Evolutionary conservation across 495 filamentous ascomycete genomes (phyloP), one percentile per base, ranked within the genome.

Genomic region (Daldinia caldariorum): DNA sequence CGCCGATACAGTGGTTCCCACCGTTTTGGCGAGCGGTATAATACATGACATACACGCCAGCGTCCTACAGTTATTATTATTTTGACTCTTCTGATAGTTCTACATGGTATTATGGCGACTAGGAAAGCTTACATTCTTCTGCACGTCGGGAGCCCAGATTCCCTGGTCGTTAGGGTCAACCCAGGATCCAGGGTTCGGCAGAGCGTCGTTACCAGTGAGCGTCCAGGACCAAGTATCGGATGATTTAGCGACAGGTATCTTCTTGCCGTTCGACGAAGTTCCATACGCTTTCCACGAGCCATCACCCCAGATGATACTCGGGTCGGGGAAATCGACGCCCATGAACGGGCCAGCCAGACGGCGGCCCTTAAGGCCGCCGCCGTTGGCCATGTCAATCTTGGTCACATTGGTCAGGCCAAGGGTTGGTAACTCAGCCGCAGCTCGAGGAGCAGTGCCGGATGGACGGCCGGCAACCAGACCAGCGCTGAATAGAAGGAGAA

Each of bases 31-130:
- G 76, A 13, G 82, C 86, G 7, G 82, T 85, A 72, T 86, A 89
- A 76, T 88, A 88, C 82, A 89, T 83, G 16, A 87, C 80, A 73
- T 83, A 89, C 56, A 74, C 79, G n/a, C 85, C 85, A 35, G 56
- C 66, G 49, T 77, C 75, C 73, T 77, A 10, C 2, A 18, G 26
- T 12, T 6, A 35, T 22, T 58, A 9, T 59, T 34, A 31, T 38
- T 31, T 16, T 8, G 10, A 29, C n/a, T 6, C 38, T 10, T 13
- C 38, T 10, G 12, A n/a, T 45, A 6, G 14, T 3, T 56, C 3
- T 41, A 35, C 39, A 58, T 41, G 8, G 22, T 18, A 20, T 22
- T 4, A 6, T n/a, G 35, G 34, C 38, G 32, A 39, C 1, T 31
- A 20, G 13, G 20, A 34, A 18, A 20, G 63, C 74, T 43, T 67